phyloP scores from a whole-genome alignment of 352 stramenopile genomes.

The Hyaloperonospora brassicae region DNA sequence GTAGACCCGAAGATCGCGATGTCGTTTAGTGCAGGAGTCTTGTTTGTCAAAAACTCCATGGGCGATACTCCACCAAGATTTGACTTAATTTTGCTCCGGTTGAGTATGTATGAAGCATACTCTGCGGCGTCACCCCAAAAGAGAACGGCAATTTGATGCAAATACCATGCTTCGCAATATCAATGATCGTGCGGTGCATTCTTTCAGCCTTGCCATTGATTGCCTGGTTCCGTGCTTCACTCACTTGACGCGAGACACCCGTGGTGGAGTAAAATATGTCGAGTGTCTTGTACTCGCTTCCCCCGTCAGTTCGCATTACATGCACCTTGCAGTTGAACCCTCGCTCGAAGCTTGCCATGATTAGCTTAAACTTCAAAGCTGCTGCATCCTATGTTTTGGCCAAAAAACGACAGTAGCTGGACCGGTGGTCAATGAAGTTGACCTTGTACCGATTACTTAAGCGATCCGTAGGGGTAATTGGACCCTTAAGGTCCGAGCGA shows the following conservation, averaged over 20 bases:
- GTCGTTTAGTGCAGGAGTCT: too few relatives aligned
- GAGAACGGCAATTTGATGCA: too few relatives aligned
- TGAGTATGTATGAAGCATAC: too few relatives aligned
- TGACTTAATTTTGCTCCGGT: too few relatives aligned
- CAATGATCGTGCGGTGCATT: neutral
- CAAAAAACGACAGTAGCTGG: neutral
- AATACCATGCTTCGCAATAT: constrained; percentile 6
- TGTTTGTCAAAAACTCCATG: too few relatives aligned
- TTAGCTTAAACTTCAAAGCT: neutral
- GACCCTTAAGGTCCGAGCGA: neutral
- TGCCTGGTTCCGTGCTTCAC: neutral
- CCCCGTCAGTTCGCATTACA: neutral
- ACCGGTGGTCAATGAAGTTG: neutral
- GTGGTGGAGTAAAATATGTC: neutral
- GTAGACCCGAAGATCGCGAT: too few relatives aligned
- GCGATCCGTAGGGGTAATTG: neutral
- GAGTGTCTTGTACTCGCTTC: neutral
- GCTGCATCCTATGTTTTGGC: neutral
- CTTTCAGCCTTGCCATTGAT: neutral
- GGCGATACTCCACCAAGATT: too few relatives aligned
- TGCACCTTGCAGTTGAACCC: neutral
- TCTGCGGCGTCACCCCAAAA: too few relatives aligned
- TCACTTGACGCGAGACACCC: neutral
- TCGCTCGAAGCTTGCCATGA: neutral
- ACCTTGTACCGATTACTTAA: neutral